A percentile compares a stretch with the other conserved stretches of the same genome.
phyloP scores from a whole-genome alignment of 257 asterid species.

The Solanum pinnatisectum region DNA sequence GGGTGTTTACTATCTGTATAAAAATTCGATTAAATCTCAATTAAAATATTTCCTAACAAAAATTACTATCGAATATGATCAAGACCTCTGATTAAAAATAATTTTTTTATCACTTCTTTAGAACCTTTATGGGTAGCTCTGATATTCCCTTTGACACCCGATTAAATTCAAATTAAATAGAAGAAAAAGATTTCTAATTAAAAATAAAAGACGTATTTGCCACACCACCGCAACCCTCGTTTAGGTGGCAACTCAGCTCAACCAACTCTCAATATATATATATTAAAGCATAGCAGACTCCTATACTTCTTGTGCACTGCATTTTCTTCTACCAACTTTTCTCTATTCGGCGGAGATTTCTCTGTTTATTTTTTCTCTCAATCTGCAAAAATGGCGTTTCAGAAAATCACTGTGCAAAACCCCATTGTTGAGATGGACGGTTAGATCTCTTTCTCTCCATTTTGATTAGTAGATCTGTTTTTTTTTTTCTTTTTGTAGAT shows the following conservation, averaged over 20 bases:
- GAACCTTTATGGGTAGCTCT: too few relatives aligned
- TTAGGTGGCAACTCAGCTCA: neutral
- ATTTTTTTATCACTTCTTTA: too few relatives aligned
- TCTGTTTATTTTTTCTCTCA: neutral
- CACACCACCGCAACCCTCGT: neutral
- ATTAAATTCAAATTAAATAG: too few relatives aligned
- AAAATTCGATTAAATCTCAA: neutral
- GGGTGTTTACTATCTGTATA: rapidly evolving
- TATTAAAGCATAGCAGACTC: neutral
- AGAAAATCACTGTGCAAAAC: slow-evolving; percentile 87
- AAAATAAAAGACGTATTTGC: neutral
- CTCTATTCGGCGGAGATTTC: neutral
- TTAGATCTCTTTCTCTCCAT: slow-evolving; percentile 36
- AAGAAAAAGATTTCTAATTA: too few relatives aligned
- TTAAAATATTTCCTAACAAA: neutral
- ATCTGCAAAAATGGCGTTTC: slow-evolving; percentile 42
- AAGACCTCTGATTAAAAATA: too few relatives aligned
- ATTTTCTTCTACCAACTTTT: neutral
- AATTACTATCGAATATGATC: neutral
- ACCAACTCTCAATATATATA: neutral
- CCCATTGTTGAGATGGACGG: slow-evolving; percentile 99
- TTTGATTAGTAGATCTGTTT: neutral
- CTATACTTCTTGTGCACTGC: neutral
- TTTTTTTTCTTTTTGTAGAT: neutral
- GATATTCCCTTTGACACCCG: rapidly evolving